A percentile compares a stretch with the other conserved stretches of the same genome.
phyloP scores from a whole-genome alignment of 2,329 filamentous ascomycete species.

The Cryphonectria radicalis region DNA sequence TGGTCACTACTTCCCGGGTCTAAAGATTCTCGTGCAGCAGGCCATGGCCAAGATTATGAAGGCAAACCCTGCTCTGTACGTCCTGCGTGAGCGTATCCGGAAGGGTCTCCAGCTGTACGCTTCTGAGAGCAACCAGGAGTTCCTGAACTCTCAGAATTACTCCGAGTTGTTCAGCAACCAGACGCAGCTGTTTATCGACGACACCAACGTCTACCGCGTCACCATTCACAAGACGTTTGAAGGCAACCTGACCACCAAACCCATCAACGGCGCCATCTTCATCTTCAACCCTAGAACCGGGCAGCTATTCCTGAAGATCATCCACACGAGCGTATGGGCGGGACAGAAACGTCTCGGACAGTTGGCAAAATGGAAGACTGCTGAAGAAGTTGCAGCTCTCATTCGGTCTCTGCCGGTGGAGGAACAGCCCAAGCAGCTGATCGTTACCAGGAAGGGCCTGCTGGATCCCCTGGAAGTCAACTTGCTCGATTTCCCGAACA shows the following conservation, averaged over 20 bases:
- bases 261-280: slow-evolving; percentile 99
- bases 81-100: slow-evolving; percentile 94
- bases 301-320: slow-evolving; percentile 98
- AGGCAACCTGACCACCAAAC: slow-evolving; percentile 97
- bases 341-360: slow-evolving; percentile 99
- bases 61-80: slow-evolving; percentile 94
- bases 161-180: slow-evolving; percentile 99
- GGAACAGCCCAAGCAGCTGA: slow-evolving; percentile 98
- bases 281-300: slow-evolving; percentile 99
- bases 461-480: slow-evolving; percentile 97
- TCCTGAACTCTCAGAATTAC: slow-evolving; percentile 99
- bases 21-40: slow-evolving; percentile 94
- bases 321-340: slow-evolving; percentile 98
- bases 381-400: slow-evolving; percentile 97
- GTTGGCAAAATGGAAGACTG: slow-evolving; percentile 98
- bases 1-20: slow-evolving; percentile 96
- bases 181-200: slow-evolving; percentile 97
- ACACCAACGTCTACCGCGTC: slow-evolving; percentile 98
- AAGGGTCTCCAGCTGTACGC: slow-evolving; percentile 98
- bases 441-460: slow-evolving; percentile 96
- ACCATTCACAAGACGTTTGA: slow-evolving; percentile 99
- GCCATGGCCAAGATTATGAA: slow-evolving; percentile 99
- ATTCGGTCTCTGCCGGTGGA: slow-evolving; percentile 95
- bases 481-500: slow-evolving; percentile 97
- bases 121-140: slow-evolving; percentile 98